phyloP scores from a whole-genome alignment of 345 rosid genomes.

The Eucalyptus polyanthemos region DNA sequence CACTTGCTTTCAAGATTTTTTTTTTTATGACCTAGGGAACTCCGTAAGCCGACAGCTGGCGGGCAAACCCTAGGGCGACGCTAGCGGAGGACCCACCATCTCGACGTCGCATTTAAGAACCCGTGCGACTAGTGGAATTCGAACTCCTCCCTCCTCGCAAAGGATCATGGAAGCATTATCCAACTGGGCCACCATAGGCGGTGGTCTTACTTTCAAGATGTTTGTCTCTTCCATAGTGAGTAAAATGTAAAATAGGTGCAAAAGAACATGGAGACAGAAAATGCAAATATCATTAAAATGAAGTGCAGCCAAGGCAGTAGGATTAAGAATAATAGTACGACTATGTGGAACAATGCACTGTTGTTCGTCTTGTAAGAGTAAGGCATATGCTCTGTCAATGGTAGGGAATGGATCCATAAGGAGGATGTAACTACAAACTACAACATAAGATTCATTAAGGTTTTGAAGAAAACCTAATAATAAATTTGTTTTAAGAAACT shows the following conservation, averaged over 20 bases:
- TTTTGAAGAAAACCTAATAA: background rate
- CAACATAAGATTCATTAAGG: background rate
- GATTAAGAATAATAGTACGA: background rate
- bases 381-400: background rate
- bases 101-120: too few species aligned
- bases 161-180: too few species aligned
- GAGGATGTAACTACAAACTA: background rate
- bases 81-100: too few species aligned
- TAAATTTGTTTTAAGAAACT: background rate
- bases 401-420: background rate
- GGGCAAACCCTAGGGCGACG: too few species aligned
- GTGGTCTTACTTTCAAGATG: background rate
- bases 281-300: background rate
- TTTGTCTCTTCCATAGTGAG: background rate
- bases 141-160: too few species aligned
- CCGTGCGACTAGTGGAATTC: fast-evolving
- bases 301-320: background rate
- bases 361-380: background rate
- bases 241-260: background rate
- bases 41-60: fast-evolving
- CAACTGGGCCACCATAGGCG: too few species aligned
- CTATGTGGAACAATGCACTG: fast-evolving
- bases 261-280: background rate
- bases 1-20: background rate
- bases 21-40: too few species aligned